Evolutionary conservation across 1,139 yeast species (phyloP), one percentile per base, ranked within the genome.

Genomic region (Diutina sp.): DNA sequence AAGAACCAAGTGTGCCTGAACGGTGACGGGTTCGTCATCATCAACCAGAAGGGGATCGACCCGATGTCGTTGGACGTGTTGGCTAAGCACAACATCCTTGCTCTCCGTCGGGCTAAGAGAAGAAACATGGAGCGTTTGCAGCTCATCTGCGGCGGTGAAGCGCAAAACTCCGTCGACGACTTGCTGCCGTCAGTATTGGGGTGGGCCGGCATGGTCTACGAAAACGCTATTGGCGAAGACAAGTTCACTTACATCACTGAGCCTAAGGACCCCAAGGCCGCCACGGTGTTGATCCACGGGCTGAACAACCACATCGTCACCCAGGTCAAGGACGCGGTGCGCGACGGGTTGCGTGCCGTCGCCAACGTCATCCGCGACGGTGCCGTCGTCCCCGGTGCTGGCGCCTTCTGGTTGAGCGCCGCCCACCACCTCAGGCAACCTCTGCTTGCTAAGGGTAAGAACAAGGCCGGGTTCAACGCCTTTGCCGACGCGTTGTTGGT

Each of bases 41-140:
- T 95, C 69, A 95, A 95, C 73, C 99, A 95, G 73, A 95, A 95
- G 78, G 99, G 99, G 64, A 95, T 95, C 64, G 99, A 95, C 69
- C 99, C 99, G 61, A 87, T 93, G 95, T 90, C 98, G 16, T 77
- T 95, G 62, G 99, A 95, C 68, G 85, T 91, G 14, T 79, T 95
- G 62, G 98, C 98, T 57, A 90, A 90, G 69, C 87, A 95, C 71
- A 90, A 89, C 62, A 93, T 95, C 63, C 77, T 93, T 64, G 99
- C 99, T 0, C 79, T 95, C 65, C 85, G 99, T 77, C 84, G 99
- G 69, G 99, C 99, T 54, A 95, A 95, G 78, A 84, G 99, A 77
- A 86, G 99, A 76, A 95, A 95, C 71, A 93, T 95, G 99, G 99
- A 95, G 74, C 84, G 99, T 69, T 79, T 95, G 66, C 99, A 95